Evolutionary conservation across 2,329 filamentous ascomycete genomes (phyloP), one percentile per base, ranked within the genome.

Genomic region (Ascochyta rabiei): DNA sequence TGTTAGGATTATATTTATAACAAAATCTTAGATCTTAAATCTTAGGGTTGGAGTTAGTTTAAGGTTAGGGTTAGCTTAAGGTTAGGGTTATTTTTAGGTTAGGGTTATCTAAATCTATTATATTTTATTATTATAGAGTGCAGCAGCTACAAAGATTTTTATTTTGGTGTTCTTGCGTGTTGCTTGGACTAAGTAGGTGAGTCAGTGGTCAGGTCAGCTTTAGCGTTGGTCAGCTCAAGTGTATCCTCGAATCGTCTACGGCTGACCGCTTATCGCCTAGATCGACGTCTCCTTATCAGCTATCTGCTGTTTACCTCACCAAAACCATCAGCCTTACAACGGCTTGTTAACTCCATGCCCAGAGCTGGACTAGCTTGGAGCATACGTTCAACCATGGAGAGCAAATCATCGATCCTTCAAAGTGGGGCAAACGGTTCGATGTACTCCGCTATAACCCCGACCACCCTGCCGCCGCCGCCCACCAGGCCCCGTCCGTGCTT

Each of bases 271-370:
- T 6, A 66, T 66, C 65, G 63, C 63, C 6, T 21, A 19, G 21
- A 16, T 31, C 15, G 6, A 8, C n/a, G n/a, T 45, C 38, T 44
- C 42, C 62, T 66, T 68, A 68, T 67, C 65, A 60, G 49, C 44
- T 43, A 51, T 57, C 51, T 56, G n/a, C 13, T 24, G 52, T 53
- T 68, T 68, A 68, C 63, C 64, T 67, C 62, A 68, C 61, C 54
- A 44, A 59, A 53, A 53, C 9, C 34, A 53, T 8, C 35, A 50
- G 45, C 41, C 35, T 46, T 42, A 45, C 39, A 34, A 35, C 40
- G 12, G 16, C 16, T 34, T 10, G 19, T 13, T 33, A 6, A 46
- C 54, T 67, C 59, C 62, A 66, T 60, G 59, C 63, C 57, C 52
- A 62, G 58, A 49, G 41, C 37, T 42, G 46, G 48, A 40, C 19